A percentile compares a stretch with the other conserved stretches of the same genome.
Evolutionary conservation across 345 rosid genomes (phyloP).

Genomic region (Gossypium anomalum): DNA sequence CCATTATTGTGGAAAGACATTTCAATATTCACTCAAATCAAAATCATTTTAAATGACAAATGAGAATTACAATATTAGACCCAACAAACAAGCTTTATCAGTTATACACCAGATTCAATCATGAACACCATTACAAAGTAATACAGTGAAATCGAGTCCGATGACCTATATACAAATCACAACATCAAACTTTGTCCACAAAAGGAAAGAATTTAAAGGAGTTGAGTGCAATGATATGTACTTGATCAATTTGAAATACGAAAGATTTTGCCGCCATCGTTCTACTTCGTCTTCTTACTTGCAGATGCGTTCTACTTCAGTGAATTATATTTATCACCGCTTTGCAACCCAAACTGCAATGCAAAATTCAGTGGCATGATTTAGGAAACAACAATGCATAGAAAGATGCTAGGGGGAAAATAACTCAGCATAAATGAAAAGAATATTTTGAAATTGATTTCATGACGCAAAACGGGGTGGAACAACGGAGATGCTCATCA

Average conservation of each 20-base stretch:
- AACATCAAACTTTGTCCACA: conserved; percentile 6
- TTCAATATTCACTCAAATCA: background rate
- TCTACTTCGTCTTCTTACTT: conserved; percentile 37
- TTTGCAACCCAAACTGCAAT: conserved; percentile 54
- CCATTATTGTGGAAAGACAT: too few species aligned
- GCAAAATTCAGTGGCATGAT: conserved; percentile 9
- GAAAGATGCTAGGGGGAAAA: background rate
- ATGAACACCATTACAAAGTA: background rate
- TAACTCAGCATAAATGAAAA: background rate
- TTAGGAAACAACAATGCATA: background rate
- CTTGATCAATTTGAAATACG: background rate
- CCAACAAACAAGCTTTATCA: background rate
- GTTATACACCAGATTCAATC: background rate
- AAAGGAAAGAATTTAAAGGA: background rate
- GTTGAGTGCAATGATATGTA: background rate
- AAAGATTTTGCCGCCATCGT: background rate
- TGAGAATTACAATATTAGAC: background rate
- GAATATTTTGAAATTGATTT: background rate
- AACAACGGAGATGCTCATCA: background rate
- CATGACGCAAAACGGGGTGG: background rate
- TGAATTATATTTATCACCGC: conserved; percentile 24
- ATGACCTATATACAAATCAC: background rate
- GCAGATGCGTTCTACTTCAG: conserved; percentile 31
- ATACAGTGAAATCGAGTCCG: background rate
- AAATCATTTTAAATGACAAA: background rate